These are phyloP conservation scores for Populus davidiana DNA, from an alignment of 345 rosid genomes.

Conservation along the genomic window DNA sequence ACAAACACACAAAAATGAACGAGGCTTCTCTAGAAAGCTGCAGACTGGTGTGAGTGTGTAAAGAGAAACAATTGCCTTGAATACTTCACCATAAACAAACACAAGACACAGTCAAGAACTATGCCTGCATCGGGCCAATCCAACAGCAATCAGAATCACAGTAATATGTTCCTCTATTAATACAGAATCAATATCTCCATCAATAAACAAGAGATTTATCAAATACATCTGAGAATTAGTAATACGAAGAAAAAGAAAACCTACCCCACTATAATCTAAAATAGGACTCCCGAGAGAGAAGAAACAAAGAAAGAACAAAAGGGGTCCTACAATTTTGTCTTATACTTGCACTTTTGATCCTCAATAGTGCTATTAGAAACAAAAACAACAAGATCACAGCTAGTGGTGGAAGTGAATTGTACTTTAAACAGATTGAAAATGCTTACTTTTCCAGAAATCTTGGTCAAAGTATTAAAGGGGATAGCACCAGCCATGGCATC, in stretches of 20 bases:
- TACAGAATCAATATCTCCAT: background rate
- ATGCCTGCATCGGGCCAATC: background rate
- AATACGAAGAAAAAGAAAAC: background rate
- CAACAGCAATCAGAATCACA: background rate
- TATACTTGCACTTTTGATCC: constrained; percentile 52
- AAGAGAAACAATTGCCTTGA: background rate
- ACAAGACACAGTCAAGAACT: background rate
- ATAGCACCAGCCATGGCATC: constrained; percentile 44
- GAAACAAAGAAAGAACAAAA: background rate
- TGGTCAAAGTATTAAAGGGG: constrained; percentile 42
- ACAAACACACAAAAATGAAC: background rate
- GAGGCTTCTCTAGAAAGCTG: background rate
- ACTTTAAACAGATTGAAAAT: constrained; percentile 45
- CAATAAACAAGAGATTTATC: background rate
- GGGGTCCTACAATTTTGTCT: constrained; percentile 48
- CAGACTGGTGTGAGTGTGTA: background rate
- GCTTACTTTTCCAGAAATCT: constrained; percentile 56
- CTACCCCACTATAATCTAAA: background rate
- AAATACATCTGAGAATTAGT: background rate
- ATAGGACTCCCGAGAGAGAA: background rate
- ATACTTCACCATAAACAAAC: background rate
- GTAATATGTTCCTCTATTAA: background rate
- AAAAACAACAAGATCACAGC: constrained; percentile 53
- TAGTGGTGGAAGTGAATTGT: constrained; percentile 40
- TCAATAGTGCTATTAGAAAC: constrained; percentile 41